Base-by-base conservation (phyloP, 345 rosid genomes). In the Gossypium arboreum region DNA sequence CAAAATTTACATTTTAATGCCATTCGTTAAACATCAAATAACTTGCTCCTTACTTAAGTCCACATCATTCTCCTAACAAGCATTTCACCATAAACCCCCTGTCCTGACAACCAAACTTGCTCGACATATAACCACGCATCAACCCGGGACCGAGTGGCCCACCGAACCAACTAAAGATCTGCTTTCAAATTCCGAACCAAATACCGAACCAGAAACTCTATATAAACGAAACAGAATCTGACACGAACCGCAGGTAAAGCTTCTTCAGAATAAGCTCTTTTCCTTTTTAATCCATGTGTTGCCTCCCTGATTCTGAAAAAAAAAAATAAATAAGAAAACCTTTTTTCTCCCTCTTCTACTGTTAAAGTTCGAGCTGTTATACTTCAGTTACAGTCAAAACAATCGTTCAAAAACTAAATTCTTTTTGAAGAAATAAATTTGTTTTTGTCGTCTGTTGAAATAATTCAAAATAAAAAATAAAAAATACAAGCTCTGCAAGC, bases 311-410 rank as follows among this genome's bases (percentile, higher is more conserved):
- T 68, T 68, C 65, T 44, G 17, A 11, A 71, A 24, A 29, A 0
- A 16, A 24, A 10, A 24, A 1, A 24, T 17, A 10, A 29, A 34
- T 1, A 5, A 34, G 5, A 5, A 34, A 5, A 1, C 1, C 41
- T 2, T 12, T 41, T 50, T 13, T 39, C 8, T 25, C 9, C 34
- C 69, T 59, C 9, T 34, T 34, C 41, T 34, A 34, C 7, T 5
- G 41, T 34, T 34, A 34, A 34, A 68, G 66, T 41, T 73, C 66
- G 69, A 68, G 74, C 55, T 52, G 48, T 74, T 80, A 73, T 63
- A 69, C 83, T 48, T 69, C 70, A 64, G 73, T 74, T 45, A 77
- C 78, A 70, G 64, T 73, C 74, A 57, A 57, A 54, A 22, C 41
- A 61, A 71, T 71, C 71, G 9, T 29, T 71, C 54, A 13, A 29